Base-by-base conservation (phyloP, 768 basidiomycete species). In the Fomitopsis serialis region DNA sequence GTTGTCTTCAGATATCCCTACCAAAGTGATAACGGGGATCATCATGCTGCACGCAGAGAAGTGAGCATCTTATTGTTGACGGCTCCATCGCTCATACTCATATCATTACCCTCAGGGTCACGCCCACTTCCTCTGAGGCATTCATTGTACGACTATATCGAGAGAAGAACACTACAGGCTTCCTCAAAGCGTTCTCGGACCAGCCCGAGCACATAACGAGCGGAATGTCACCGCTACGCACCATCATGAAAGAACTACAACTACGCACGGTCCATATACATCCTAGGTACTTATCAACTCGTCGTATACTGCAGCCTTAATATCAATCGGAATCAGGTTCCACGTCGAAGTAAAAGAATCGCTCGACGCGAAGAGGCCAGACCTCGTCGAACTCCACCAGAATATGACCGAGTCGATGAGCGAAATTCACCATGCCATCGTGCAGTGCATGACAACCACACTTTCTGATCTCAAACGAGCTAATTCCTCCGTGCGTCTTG, bases 141-240 rank as follows among this genome's bases (percentile, higher is more conserved):
- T 99, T 98, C 71, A 91, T 98, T 35, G 87, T 94, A 46, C 83
- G 95, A 2, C 73, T 97, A 2, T 98, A 87, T 65, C 81, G 96
- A 40, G 87, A 97, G 68, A 84, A 87, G 72, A 99, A 98, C 72
- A 81, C 78, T 66, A 76, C 75, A 2, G 96, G 96, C 1, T 99
- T 98, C 68, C 74, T 98, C 58, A 98, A 99, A 68, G 97, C 93
- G 0, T 97, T 99, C 65, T 92, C 93, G 2, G 97, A 98, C 68
- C 89, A 98, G 62, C 94, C 96, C 3, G 97, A 98, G 67, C 83
- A 88, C 57, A 97, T 99, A 56, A 94, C 89, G 0, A 91, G 84
- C 57, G 96, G 95, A 1, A 70, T 98, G 67, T 92, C 91, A 1
- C 97, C 97, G 1, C 74, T 99, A 21, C 89, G 85, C 62, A 93